These are phyloP conservation scores for Epichloe hybrida DNA, from an alignment of 2,329 filamentous ascomycete genomes.

Conservation along the genomic window DNA sequence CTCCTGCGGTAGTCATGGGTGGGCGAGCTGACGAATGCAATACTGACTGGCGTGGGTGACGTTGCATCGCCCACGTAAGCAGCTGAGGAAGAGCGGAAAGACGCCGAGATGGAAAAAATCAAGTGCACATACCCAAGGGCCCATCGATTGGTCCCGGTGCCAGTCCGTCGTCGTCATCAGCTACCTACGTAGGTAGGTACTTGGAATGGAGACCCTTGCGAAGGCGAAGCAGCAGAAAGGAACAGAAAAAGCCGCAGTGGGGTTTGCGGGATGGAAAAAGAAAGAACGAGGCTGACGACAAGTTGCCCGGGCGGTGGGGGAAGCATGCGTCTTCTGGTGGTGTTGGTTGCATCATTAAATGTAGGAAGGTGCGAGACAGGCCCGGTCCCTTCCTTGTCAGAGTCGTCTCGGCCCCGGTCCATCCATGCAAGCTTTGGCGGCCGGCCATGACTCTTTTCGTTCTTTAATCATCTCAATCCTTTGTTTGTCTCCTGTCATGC, in stretches of 20 bases:
- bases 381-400: too few relatives aligned
- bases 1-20: constrained; percentile 11
- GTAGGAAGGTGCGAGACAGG: neutral
- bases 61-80: neutral
- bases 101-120: neutral
- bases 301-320: too few relatives aligned
- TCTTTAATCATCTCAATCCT: too few relatives aligned
- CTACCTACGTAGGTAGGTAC: neutral
- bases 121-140: neutral
- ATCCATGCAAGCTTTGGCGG: too few relatives aligned
- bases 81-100: constrained; percentile 1
- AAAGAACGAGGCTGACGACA: neutral
- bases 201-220: neutral
- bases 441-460: too few relatives aligned
- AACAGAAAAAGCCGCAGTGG: neutral
- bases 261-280: neutral
- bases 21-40: constrained; percentile 2
- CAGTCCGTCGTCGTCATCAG: neutral
- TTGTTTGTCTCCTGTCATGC: too few relatives aligned
- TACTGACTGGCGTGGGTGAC: neutral
- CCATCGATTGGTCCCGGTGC: neutral
- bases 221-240: neutral
- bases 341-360: neutral
- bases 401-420: too few relatives aligned
- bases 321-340: neutral